Percentiles rank a stretch among this genome's conserved stretches.
Conservation (phyloP, 2,329 filamentous ascomycete genomes). For the Aphanoascus verrucosus region DNA sequence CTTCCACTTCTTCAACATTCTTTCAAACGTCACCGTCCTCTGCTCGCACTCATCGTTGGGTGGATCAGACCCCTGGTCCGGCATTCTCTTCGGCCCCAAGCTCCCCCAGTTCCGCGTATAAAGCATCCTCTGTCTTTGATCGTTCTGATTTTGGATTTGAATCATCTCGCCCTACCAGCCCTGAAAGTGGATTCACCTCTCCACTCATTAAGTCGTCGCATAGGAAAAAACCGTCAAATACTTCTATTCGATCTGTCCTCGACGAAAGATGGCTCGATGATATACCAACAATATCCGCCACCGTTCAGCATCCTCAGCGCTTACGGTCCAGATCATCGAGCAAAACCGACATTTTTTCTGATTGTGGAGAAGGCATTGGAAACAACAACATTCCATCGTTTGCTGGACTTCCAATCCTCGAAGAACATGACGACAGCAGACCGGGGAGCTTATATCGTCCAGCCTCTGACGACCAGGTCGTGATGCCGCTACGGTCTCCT, state of each 20-base stretch:
- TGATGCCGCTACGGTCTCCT: not conserved
- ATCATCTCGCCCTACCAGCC: slow-evolving; percentile 67
- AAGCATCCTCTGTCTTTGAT: slow-evolving; percentile 69
- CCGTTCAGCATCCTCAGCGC: not conserved
- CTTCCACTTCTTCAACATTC: slow-evolving; percentile 24
- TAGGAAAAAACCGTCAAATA: slow-evolving; percentile 47
- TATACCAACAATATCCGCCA: not conserved
- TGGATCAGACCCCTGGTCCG: slow-evolving; percentile 48
- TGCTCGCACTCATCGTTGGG: slow-evolving; percentile 52
- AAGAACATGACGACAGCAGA: slow-evolving; percentile 28
- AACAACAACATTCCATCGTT: slow-evolving; percentile 1
- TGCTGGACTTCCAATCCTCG: slow-evolving; percentile 29
- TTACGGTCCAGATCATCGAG: not conserved
- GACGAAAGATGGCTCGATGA: slow-evolving; percentile 7
- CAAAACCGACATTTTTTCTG: not conserved
- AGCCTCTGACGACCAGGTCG: slow-evolving; percentile 3
- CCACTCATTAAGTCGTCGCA: slow-evolving; percentile 56
- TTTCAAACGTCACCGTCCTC: slow-evolving; percentile 35
- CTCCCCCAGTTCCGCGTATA: slow-evolving; percentile 66
- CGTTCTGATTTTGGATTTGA: slow-evolving; percentile 52
- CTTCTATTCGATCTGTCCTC: slow-evolving; percentile 38
- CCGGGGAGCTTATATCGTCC: not conserved
- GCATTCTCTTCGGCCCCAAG: slow-evolving; percentile 64
- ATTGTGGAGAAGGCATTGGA: not conserved
- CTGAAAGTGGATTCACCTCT: slow-evolving; percentile 56